Evolutionary conservation across 1,284 basidiomycete genomes (phyloP).

Genomic region (Cryptococcus sp.): DNA sequence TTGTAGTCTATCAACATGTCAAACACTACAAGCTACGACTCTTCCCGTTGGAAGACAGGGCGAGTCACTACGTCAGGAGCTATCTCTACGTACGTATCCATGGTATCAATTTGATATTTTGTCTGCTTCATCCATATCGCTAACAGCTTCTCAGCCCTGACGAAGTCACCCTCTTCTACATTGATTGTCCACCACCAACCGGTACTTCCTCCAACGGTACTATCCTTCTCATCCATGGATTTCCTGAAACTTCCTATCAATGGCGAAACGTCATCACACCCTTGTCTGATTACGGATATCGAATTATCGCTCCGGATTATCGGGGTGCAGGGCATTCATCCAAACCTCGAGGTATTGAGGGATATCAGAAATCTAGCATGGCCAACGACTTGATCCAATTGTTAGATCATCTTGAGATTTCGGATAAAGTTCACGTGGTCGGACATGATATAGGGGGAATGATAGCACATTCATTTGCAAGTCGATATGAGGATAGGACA

Average conservation of each 20-base stretch:
- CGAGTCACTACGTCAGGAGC: not conserved
- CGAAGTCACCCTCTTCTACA: conserved; percentile 8
- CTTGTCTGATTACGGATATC: conserved; percentile 15
- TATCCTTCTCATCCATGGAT: conserved; percentile 24
- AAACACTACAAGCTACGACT: not conserved
- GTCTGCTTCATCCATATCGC: not conserved
- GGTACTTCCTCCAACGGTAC: conserved; percentile 1
- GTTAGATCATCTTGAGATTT: conserved; percentile 9
- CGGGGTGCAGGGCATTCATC: conserved; percentile 26
- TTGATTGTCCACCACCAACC: conserved; percentile 8
- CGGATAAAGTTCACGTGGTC: conserved; percentile 10
- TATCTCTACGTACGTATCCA: not conserved
- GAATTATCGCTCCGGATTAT: conserved; percentile 26
- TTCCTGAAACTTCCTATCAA: conserved; percentile 25
- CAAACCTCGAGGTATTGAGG: conserved; percentile 8
- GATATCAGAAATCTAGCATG: conserved; percentile 27
- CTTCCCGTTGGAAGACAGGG: not conserved
- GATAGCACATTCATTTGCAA: conserved; percentile 23
- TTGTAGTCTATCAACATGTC: no score
- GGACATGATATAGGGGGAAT: conserved; percentile 26
- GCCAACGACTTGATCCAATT: conserved; percentile 16
- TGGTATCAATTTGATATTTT: not conserved
- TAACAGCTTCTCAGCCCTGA: not conserved
- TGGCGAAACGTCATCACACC: conserved; percentile 19
- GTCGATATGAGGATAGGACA: conserved; percentile 12